A percentile compares a stretch with the other conserved stretches of the same genome.
These are phyloP conservation scores for Tetradesmus obliquus DNA, from an alignment of 139 green algal species.

Conservation along the genomic window DNA sequence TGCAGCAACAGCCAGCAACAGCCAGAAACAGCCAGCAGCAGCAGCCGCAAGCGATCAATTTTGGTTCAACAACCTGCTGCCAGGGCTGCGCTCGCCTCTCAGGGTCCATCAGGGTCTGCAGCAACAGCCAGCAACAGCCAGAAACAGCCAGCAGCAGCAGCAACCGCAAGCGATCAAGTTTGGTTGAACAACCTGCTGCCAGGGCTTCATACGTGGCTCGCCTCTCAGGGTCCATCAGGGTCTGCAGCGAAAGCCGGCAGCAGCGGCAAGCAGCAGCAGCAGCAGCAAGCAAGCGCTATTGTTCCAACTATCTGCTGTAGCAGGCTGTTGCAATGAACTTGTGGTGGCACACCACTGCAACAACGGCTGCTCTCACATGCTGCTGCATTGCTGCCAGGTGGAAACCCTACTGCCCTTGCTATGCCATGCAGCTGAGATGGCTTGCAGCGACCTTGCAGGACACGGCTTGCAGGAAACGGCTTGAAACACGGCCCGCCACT, in stretches of 20 bases:
- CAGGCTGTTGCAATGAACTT: background rate
- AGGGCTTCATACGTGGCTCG: slow-evolving; percentile 63
- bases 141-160: background rate
- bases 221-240: slow-evolving; percentile 57
- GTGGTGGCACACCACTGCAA: too few relatives aligned
- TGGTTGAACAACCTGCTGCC: slow-evolving; percentile 43
- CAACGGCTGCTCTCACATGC: too few relatives aligned
- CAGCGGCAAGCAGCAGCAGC: background rate
- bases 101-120: slow-evolving; percentile 65
- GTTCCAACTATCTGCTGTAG: background rate
- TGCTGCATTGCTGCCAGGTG: too few relatives aligned
- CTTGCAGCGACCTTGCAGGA: background rate
- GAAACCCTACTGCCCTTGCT: too few relatives aligned
- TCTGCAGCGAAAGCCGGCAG: slow-evolving; percentile 46
- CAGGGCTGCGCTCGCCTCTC: slow-evolving; percentile 53
- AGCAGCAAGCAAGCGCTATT: background rate
- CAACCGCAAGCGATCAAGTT: background rate
- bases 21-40: background rate
- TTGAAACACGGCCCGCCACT: background rate
- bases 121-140: background rate
- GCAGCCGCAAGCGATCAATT: background rate
- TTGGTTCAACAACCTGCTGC: slow-evolving; percentile 33
- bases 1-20: slow-evolving; percentile 31
- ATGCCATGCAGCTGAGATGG: too few relatives aligned
- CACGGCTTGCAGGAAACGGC: background rate